Percentiles rank a stretch among this genome's conserved stretches.
Evolutionary conservation across 192 early-diverging fungal genomes (phyloP).

Genomic region (Backusella macrospora): DNA sequence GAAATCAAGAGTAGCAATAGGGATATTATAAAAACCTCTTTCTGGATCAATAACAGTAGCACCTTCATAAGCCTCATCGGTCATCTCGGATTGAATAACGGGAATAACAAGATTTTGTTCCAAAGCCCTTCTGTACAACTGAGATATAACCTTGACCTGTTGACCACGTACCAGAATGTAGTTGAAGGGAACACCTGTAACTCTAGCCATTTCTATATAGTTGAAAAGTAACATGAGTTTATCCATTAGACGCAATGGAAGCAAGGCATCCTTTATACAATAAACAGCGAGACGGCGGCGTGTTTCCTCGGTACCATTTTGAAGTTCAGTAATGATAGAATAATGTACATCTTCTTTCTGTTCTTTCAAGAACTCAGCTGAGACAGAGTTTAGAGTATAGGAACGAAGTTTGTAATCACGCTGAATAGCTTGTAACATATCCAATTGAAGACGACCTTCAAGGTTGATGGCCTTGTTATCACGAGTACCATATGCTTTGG

Average conservation of each 20-base stretch:
- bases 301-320: slow-evolving; percentile 95
- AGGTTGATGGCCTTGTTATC: slow-evolving; percentile 88
- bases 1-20: slow-evolving; percentile 98
- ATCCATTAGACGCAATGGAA: slow-evolving; percentile 92
- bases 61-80: slow-evolving; percentile 91
- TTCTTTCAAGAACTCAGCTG: slow-evolving; percentile 93
- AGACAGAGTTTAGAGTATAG: slow-evolving; percentile 95
- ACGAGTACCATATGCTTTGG: slow-evolving; percentile 92
- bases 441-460: slow-evolving; percentile 92
- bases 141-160: slow-evolving; percentile 98
- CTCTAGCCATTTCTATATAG: slow-evolving; percentile 98
- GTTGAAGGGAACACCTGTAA: slow-evolving; percentile 95
- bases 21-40: slow-evolving; percentile 92
- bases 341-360: slow-evolving; percentile 99
- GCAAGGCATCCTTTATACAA: slow-evolving; percentile 96
- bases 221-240: slow-evolving; percentile 98
- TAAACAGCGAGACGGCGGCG: slow-evolving; percentile 93
- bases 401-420: slow-evolving; percentile 95
- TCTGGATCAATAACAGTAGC: slow-evolving; percentile 96
- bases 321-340: slow-evolving; percentile 96
- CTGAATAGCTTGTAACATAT: slow-evolving; percentile 93
- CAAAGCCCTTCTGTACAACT: slow-evolving; percentile 87
- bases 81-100: slow-evolving; percentile 74
- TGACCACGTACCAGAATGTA: slow-evolving; percentile 93
- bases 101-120: slow-evolving; percentile 89